Percentiles rank a stretch among this genome's conserved stretches.
These are phyloP conservation scores for Herpetomonas tarakana DNA, from an alignment of 208 protist species.

Conservation along the genomic window DNA sequence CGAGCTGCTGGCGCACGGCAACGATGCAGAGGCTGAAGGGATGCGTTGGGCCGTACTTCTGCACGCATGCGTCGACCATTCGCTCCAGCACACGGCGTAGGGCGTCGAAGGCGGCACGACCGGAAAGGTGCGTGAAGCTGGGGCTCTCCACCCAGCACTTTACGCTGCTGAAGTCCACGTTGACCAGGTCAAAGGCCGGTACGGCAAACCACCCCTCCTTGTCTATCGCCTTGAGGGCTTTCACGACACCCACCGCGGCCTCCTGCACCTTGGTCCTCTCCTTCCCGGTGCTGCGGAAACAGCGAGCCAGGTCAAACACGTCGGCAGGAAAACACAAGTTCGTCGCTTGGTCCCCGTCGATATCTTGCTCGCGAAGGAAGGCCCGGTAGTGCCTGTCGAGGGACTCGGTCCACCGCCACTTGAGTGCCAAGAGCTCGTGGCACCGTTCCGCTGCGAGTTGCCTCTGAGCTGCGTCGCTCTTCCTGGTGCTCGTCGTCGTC, in stretches of 20 bases:
- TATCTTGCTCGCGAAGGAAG: too few species aligned
- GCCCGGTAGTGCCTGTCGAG: too few species aligned
- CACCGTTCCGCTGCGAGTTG: too few species aligned
- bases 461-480: too few species aligned
- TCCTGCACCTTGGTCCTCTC: conserved; percentile 31
- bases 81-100: conserved; percentile 64
- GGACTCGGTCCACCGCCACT: too few species aligned
- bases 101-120: conserved; percentile 60
- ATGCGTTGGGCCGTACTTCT: conserved; percentile 67
- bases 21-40: conserved; percentile 65
- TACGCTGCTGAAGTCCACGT: conserved; percentile 71
- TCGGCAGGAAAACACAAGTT: neutral
- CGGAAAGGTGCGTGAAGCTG: conserved; percentile 50
- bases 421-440: too few species aligned
- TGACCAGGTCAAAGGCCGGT: conserved; percentile 73
- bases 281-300: neutral
- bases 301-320: conserved; percentile 7
- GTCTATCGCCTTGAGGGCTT: conserved; percentile 45
- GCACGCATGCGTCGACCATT: conserved; percentile 83
- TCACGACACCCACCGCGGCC: conserved; percentile 41
- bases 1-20: conserved; percentile 56
- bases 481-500: too few species aligned
- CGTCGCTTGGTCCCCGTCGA: too few species aligned
- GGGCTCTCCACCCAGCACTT: conserved; percentile 44
- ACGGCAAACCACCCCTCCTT: conserved; percentile 70